phyloP scores from a whole-genome alignment of 176 grass and related monocot genomes.

The Panicum miliaceum region DNA sequence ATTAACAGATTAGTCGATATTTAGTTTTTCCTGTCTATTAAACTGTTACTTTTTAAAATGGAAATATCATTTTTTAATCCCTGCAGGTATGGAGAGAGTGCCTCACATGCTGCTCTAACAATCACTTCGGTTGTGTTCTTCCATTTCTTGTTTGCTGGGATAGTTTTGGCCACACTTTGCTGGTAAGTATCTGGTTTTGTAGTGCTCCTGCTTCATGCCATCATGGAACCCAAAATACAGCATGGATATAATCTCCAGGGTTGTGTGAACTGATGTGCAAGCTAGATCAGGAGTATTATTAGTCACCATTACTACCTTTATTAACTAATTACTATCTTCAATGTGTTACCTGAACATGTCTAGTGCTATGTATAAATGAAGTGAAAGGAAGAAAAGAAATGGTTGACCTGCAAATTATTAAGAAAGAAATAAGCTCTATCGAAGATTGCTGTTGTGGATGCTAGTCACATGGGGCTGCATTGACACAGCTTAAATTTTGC shows the following conservation, averaged over 20 bases:
- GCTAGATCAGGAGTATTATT: not conserved
- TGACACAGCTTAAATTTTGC: slow-evolving; percentile 6
- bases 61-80: slow-evolving; percentile 1
- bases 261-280: not conserved
- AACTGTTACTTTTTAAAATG: not conserved
- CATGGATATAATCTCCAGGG: not conserved
- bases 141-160: slow-evolving; percentile 92
- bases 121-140: slow-evolving; percentile 73
- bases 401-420: slow-evolving; percentile 4
- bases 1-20: not conserved
- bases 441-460: slow-evolving; percentile 4
- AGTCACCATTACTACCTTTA: not conserved
- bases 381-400: not conserved
- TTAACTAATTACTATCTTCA: slow-evolving; percentile 8
- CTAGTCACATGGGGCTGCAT: slow-evolving; percentile 1
- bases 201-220: not conserved
- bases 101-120: slow-evolving; percentile 70
- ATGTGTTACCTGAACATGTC: slow-evolving; percentile 2
- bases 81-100: slow-evolving; percentile 84
- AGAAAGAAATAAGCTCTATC: not conserved
- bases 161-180: slow-evolving; percentile 81
- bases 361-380: not conserved
- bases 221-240: slow-evolving; percentile 9
- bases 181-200: slow-evolving; percentile 61
- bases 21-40: not conserved